Evolutionary conservation across 148 eudicot species (phyloP).

Genomic region (Polygonum maritimum): DNA sequence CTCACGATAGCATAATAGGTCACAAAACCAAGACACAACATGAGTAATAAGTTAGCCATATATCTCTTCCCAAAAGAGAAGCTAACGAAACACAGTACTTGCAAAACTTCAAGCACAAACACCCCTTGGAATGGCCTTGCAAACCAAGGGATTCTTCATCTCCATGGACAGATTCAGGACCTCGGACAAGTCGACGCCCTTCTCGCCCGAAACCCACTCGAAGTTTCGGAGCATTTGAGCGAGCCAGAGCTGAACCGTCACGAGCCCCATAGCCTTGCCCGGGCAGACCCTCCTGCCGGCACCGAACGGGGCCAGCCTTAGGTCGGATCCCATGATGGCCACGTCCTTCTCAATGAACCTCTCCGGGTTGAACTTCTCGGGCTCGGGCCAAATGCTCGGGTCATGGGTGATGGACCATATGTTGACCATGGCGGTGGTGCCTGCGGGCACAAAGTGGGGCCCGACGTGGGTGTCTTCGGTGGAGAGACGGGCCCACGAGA

Average conservation of each 20-base stretch:
- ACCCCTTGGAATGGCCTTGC: constrained; percentile 64
- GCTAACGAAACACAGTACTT: neutral
- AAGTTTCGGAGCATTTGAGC: constrained; percentile 77
- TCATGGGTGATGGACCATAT: constrained; percentile 97
- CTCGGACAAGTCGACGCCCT: constrained; percentile 63
- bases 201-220: constrained; percentile 41
- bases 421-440: constrained; percentile 96
- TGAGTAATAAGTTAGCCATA: too few species aligned
- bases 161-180: constrained; percentile 78
- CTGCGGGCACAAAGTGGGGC: constrained; percentile 64
- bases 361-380: constrained; percentile 54
- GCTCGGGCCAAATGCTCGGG: constrained; percentile 52
- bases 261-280: constrained; percentile 69
- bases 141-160: constrained; percentile 73
- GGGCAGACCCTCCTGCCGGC: constrained; percentile 90
- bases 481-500: constrained; percentile 92
- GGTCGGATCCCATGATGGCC: constrained; percentile 72
- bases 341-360: constrained; percentile 71
- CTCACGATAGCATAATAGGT: neutral
- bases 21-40: neutral
- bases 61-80: neutral
- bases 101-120: neutral
- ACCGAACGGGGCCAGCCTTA: constrained; percentile 77
- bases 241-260: constrained; percentile 79
- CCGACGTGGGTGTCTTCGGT: constrained; percentile 78